Conservation (phyloP, 2,329 filamentous ascomycete genomes). For the Domatiomyces catenatus region DNA sequence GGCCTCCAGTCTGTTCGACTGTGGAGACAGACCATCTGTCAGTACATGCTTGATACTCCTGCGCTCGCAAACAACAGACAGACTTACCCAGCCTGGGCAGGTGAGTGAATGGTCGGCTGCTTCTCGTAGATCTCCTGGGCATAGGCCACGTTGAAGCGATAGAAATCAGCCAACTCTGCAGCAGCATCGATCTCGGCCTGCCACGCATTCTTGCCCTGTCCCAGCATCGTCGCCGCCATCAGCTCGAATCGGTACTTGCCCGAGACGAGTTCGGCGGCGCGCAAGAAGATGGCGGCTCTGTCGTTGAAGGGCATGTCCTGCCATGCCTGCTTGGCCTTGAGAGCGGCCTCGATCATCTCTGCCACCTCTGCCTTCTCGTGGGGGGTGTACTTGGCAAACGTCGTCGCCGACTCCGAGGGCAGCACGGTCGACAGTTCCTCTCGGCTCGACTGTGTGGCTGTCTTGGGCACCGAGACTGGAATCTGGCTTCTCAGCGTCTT, state of each 20-base stretch:
- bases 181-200: conserved; percentile 27
- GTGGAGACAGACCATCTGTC: conserved; percentile 1
- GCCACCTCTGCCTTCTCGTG: conserved; percentile 22
- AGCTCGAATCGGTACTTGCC: conserved; percentile 20
- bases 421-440: conserved; percentile 10
- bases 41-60: not conserved
- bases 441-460: conserved; percentile 1
- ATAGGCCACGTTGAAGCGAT: conserved; percentile 21
- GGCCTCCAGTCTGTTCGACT: conserved; percentile 25
- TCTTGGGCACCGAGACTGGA: conserved; percentile 21
- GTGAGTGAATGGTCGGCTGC: conserved; percentile 22
- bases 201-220: conserved; percentile 28
- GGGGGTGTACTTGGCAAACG: conserved; percentile 25
- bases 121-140: conserved; percentile 24
- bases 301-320: conserved; percentile 22
- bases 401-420: conserved; percentile 22
- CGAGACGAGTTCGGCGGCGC: conserved; percentile 22
- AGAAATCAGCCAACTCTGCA: conserved; percentile 26
- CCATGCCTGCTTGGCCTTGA: conserved; percentile 23
- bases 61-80: not conserved
- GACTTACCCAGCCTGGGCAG: conserved; percentile 9
- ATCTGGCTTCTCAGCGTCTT: conserved; percentile 21
- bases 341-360: conserved; percentile 20
- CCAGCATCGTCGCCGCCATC: conserved; percentile 28
- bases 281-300: conserved; percentile 24